Evolutionary conservation across 306 rosid species (phyloP).

Genomic region (Lathyrus aphaca): DNA sequence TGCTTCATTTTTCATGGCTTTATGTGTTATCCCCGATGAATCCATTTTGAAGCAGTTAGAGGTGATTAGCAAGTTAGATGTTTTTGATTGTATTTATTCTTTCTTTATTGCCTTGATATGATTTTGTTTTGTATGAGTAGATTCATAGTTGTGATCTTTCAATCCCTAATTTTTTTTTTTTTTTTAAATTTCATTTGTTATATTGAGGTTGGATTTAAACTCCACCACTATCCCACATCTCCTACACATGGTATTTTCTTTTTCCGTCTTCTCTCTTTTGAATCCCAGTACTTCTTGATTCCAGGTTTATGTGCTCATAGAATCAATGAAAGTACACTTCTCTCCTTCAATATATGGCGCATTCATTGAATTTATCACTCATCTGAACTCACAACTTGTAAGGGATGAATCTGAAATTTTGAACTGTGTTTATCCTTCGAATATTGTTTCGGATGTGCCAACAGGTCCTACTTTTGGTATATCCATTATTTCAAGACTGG

Average conservation of each 20-base stretch:
- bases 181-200: not conserved
- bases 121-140: not conserved
- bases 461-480: slow-evolving; percentile 50
- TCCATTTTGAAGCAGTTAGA: slow-evolving; percentile 72
- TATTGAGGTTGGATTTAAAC: not conserved
- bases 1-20: slow-evolving; percentile 57
- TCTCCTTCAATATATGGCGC: slow-evolving; percentile 72
- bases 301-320: slow-evolving; percentile 61
- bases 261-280: not conserved
- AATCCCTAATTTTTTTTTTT: not conserved
- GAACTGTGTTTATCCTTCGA: slow-evolving; percentile 36
- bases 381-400: slow-evolving; percentile 40
- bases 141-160: not conserved
- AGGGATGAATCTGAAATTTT: slow-evolving; percentile 43
- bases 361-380: slow-evolving; percentile 52
- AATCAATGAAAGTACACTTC: slow-evolving; percentile 60
- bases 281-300: slow-evolving; percentile 38
- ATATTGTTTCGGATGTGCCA: slow-evolving; percentile 38
- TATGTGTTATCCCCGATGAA: slow-evolving; percentile 69
- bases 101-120: not conserved
- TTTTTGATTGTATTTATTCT: slow-evolving; percentile 1
- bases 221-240: not conserved
- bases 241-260: slow-evolving; percentile 13
- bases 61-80: slow-evolving; percentile 51
- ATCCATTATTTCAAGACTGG: slow-evolving; percentile 53